Conservation (phyloP, 2,329 filamentous ascomycete genomes). For the Ophiostoma tasmaniense region DNA sequence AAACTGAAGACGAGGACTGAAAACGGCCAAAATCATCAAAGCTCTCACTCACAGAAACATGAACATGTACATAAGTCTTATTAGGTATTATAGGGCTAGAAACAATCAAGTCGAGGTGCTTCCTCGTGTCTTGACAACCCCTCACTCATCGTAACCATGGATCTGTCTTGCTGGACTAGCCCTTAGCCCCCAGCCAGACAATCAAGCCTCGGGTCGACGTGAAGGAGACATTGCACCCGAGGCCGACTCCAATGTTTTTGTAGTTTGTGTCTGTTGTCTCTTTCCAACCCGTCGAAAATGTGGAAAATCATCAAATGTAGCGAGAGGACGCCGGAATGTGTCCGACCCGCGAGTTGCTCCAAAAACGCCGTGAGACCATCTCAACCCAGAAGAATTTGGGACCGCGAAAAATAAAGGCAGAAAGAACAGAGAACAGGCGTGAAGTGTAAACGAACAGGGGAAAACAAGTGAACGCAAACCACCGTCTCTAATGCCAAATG, state of each 20-base stretch:
- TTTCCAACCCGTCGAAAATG: slow-evolving; percentile 17
- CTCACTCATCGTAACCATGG: slow-evolving; percentile 14
- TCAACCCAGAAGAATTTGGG: slow-evolving; percentile 23
- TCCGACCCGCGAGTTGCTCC: slow-evolving; percentile 35
- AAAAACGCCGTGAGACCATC: slow-evolving; percentile 36
- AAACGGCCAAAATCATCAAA: background rate
- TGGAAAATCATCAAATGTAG: slow-evolving; percentile 36
- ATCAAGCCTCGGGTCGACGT: background rate
- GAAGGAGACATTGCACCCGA: background rate
- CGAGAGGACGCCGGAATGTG: slow-evolving; percentile 30
- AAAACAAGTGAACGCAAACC: background rate
- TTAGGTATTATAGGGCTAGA: slow-evolving; percentile 36
- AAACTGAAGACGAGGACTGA: no score
- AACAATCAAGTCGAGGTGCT: background rate
- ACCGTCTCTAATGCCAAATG: background rate
- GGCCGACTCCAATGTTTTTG: slow-evolving; percentile 1
- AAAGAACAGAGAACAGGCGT: background rate
- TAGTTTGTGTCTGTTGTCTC: slow-evolving; percentile 10
- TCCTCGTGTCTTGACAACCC: background rate
- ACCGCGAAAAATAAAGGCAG: slow-evolving; percentile 5
- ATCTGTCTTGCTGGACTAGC: slow-evolving; percentile 27
- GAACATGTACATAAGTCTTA: slow-evolving; percentile 30
- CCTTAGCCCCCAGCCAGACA: slow-evolving; percentile 22
- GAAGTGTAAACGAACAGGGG: background rate
- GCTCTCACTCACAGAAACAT: background rate